Evolutionary conservation across 2,329 filamentous ascomycete genomes (phyloP), one percentile per base, ranked within the genome.

Genomic region (Paracoccidioides brasiliensis): DNA sequence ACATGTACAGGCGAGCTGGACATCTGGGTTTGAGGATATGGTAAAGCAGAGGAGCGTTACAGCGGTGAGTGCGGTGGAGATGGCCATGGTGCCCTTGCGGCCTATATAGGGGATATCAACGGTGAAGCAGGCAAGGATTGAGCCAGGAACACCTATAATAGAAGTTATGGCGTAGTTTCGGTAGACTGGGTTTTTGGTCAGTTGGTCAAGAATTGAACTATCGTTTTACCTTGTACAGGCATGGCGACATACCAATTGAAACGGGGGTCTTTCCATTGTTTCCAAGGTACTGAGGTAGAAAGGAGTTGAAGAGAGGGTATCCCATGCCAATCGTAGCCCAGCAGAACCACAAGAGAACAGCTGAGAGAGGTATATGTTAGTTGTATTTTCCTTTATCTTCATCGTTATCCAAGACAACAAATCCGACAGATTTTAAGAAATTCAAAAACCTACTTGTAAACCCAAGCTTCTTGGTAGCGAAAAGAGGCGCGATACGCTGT

Each of bases 241-340:
- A n/a, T 10, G 14, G 10, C 28, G 46, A 57, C 59, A 43, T 52
- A 61, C 59, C 74, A 38, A 71, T 68, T 50, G 68, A 65, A 15
- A 68, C 67, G 10, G 71, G 65, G 32, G 71, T 70, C 8, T 62
- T 64, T 9, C 73, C 74, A 32, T 80, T 78, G 55, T 82, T 79
- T 30, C 83, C 80, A 57, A 94, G 80, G 65, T 93, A 93, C 62
- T 93, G 86, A 0, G 89, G 89, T n/a, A 95, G 77, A 71, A 94
- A 94, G 53, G 86, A 85, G 69, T 93, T 93, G 78, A 91, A 95
- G 1, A 95, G 79, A 0, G 88, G 88, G 65, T 91, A 94, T 2
- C 84, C 88, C 81, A 94, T 86, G 57, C 88, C 88, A 61, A 94
- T 90, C 12, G 81, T 84, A 0, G 83, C 78, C 88, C 88, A 94